Base-by-base conservation (phyloP, 2,329 filamentous ascomycete genomes). In the Ceratocystiopsis minuta region DNA sequence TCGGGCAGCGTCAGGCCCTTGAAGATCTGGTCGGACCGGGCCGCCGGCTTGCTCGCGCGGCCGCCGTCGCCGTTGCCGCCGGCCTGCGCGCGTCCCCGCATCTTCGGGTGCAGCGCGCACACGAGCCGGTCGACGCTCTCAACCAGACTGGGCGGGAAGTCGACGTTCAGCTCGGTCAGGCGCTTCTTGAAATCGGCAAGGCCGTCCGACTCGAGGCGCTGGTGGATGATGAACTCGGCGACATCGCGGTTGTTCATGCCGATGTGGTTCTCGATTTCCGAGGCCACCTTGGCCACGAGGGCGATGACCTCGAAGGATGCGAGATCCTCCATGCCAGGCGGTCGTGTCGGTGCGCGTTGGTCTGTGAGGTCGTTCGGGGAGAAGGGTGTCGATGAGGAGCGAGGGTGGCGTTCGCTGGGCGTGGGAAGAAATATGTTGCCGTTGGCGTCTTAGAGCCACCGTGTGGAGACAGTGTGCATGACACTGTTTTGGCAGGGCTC, bases 211-310 rank as follows among this genome's bases (percentile, higher is more conserved):
- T 87, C 74, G 57, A 80, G 62, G 53, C 93, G 84, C 57, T 94
- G 81, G 47, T 82, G 82, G 55, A 98, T 94, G 53, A 98, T 76
- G 56, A 94, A 98, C 60, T 98, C 90, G 51, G 90, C 87, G 20
- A 98, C 75, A 6, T 85, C 94, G 61, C 93, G 95, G 62, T 98
- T 87, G 57, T 74, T 81, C 52, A 95, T 76, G 43, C 87, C 85
- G 45, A 96, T 63, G 61, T 98, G 84, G 55, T 98, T 98, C 53
- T 93, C 80, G 41, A 98, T 70, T 61, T 98, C 90, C 16, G 82
- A 88, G 14, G 86, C 86, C 52, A 98, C 85, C 60, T 88, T 94
- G 40, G 85, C 90, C 43, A 96, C 86, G 54, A 98, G 78, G 53
- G 87, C 94, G 42, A 98, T 72, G 46, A 92, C 70, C 68, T 98